Evolutionary conservation across 306 rosid species (phyloP).

Genomic region (Dalbergia cultrata): DNA sequence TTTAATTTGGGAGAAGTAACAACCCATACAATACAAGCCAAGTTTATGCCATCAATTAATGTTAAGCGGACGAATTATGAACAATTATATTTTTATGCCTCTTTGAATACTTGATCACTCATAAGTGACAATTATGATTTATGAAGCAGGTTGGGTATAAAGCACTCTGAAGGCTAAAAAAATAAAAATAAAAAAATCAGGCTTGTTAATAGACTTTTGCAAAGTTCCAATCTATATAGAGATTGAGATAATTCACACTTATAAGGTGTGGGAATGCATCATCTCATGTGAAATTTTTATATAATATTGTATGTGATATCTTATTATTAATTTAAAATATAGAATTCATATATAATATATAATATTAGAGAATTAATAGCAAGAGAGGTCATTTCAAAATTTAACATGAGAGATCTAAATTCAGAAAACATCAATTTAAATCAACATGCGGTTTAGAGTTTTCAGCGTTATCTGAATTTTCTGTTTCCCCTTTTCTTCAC

Average conservation of each 20-base stretch:
- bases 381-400: too few relatives aligned
- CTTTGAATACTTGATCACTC: slow-evolving; percentile 1
- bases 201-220: background rate
- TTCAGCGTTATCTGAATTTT: too few relatives aligned
- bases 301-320: too few relatives aligned
- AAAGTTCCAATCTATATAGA: background rate
- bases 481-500: background rate
- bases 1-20: background rate
- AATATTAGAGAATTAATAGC: too few relatives aligned
- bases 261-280: too few relatives aligned
- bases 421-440: too few relatives aligned
- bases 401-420: too few relatives aligned
- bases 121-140: background rate
- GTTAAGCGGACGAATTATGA: slow-evolving; percentile 18
- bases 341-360: too few relatives aligned
- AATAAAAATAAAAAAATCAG: background rate
- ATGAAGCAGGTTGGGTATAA: background rate
- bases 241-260: background rate
- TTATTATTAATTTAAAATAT: too few relatives aligned
- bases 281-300: too few relatives aligned
- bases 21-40: background rate
- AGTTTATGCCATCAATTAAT: background rate
- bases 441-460: too few relatives aligned
- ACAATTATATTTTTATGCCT: background rate
- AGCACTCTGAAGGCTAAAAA: background rate